A percentile compares a stretch with the other conserved stretches of the same genome.
phyloP scores from a whole-genome alignment of 2,329 filamentous ascomycete species.

The Aquanectria penicillioides region DNA sequence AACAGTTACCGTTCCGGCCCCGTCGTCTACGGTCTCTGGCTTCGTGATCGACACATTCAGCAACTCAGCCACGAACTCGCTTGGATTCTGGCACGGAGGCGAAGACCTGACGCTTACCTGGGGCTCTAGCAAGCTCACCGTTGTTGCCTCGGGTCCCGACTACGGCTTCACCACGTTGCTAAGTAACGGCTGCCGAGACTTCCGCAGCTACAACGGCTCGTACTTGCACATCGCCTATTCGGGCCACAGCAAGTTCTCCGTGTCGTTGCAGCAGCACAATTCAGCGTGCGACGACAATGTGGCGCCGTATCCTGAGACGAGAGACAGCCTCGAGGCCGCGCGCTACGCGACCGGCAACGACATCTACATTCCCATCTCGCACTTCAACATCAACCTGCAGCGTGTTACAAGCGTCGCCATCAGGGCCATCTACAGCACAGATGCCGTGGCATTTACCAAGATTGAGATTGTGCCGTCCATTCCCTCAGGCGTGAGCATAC shows the following conservation, averaged over 20 bases:
- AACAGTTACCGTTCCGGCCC: slow-evolving; percentile 60
- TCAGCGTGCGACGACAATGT: slow-evolving; percentile 63
- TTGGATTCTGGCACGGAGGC: slow-evolving; percentile 73
- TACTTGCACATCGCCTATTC: slow-evolving; percentile 74
- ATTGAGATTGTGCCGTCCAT: slow-evolving; percentile 69
- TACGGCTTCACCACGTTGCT: slow-evolving; percentile 70
- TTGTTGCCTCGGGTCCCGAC: slow-evolving; percentile 53
- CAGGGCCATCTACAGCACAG: slow-evolving; percentile 69
- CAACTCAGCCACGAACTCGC: slow-evolving; percentile 62
- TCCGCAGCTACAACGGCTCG: slow-evolving; percentile 66
- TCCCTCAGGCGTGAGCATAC: slow-evolving; percentile 62
- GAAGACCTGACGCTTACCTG: slow-evolving; percentile 67
- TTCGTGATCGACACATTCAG: slow-evolving; percentile 71
- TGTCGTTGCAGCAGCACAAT: slow-evolving; percentile 75
- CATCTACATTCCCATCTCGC: slow-evolving; percentile 73
- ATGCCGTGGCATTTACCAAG: slow-evolving; percentile 61
- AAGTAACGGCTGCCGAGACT: slow-evolving; percentile 47
- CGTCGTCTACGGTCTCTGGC: slow-evolving; percentile 56
- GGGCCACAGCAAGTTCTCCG: slow-evolving; percentile 70
- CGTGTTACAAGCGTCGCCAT: slow-evolving; percentile 68
- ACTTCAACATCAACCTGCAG: slow-evolving; percentile 70
- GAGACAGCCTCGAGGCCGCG: slow-evolving; percentile 72
- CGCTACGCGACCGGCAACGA: slow-evolving; percentile 64
- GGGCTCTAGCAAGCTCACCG: slow-evolving; percentile 59
- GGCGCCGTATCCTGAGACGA: slow-evolving; percentile 72